These are phyloP conservation scores for Metarhizium robertsii DNA, from an alignment of 2,329 filamentous ascomycete genomes.

Conservation along the genomic window DNA sequence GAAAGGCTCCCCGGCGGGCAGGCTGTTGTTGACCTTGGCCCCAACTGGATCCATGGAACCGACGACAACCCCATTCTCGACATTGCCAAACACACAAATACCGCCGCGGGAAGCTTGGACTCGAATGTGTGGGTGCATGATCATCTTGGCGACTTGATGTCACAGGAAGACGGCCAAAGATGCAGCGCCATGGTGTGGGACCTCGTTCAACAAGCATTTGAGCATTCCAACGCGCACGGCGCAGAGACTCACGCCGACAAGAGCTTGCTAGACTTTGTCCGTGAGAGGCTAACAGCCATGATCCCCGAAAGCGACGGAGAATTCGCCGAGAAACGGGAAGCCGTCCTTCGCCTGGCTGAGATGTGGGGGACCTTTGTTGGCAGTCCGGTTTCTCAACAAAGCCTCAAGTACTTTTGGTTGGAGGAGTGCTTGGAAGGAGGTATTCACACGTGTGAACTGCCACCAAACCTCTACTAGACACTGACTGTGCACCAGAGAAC, in stretches of 20 bases:
- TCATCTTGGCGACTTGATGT: slow-evolving; percentile 42
- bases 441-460: slow-evolving; percentile 17
- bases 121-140: slow-evolving; percentile 46
- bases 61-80: slow-evolving; percentile 61
- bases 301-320: slow-evolving; percentile 35
- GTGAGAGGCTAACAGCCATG: slow-evolving; percentile 31
- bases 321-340: slow-evolving; percentile 29
- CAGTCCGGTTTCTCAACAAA: slow-evolving; percentile 53
- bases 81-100: slow-evolving; percentile 53
- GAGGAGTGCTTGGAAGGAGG: slow-evolving; percentile 69
- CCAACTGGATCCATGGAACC: slow-evolving; percentile 77
- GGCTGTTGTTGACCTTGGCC: slow-evolving; percentile 52
- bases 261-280: slow-evolving; percentile 47
- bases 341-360: slow-evolving; percentile 45
- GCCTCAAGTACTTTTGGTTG: slow-evolving; percentile 67
- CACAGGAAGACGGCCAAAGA: slow-evolving; percentile 32
- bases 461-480: background rate
- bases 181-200: slow-evolving; percentile 53
- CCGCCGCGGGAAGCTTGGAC: slow-evolving; percentile 37
- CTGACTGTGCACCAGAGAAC: slow-evolving; percentile 36
- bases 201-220: slow-evolving; percentile 59
- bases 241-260: slow-evolving; percentile 34
- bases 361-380: slow-evolving; percentile 67
- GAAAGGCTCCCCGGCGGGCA: slow-evolving; percentile 36
- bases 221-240: slow-evolving; percentile 49